A percentile compares a stretch with the other conserved stretches of the same genome.
These are phyloP conservation scores for Fomitopsis betulina DNA, from an alignment of 1,284 basidiomycete genomes.

Conservation along the genomic window DNA sequence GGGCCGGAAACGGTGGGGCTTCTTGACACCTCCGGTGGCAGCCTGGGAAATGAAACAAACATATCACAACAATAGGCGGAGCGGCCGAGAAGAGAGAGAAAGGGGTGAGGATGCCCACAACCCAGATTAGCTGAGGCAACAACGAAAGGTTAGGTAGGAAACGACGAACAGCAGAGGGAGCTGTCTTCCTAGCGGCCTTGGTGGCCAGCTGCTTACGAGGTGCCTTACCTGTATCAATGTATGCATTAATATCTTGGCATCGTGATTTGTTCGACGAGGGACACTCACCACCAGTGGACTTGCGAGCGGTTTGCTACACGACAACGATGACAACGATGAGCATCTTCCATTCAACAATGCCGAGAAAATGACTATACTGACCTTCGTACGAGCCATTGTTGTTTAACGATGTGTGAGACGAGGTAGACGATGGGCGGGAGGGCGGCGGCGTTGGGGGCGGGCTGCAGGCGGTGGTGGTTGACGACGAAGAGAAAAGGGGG, in stretches of 20 bases:
- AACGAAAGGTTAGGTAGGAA: slow-evolving; percentile 10
- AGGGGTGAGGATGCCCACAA: slow-evolving; percentile 15
- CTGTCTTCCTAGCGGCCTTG: slow-evolving; percentile 86
- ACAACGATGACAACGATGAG: slow-evolving; percentile 25
- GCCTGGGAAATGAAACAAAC: slow-evolving; percentile 40
- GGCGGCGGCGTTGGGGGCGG: slow-evolving; percentile 20
- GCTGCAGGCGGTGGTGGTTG: slow-evolving; percentile 38
- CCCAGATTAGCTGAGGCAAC: slow-evolving; percentile 18
- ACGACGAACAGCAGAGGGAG: slow-evolving; percentile 49
- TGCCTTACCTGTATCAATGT: slow-evolving; percentile 59
- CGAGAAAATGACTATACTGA: slow-evolving; percentile 24
- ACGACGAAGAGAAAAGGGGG: slow-evolving; percentile 23
- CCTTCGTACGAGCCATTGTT: slow-evolving; percentile 75
- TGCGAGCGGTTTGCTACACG: slow-evolving; percentile 74
- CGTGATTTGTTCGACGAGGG: neutral
- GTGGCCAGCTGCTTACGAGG: slow-evolving; percentile 89
- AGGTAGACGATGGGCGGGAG: slow-evolving; percentile 16
- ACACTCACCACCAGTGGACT: slow-evolving; percentile 73
- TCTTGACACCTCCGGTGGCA: slow-evolving; percentile 95
- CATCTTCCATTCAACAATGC: slow-evolving; percentile 13
- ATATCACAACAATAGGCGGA: slow-evolving; percentile 11
- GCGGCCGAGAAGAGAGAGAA: slow-evolving; percentile 6
- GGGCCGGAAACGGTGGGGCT: slow-evolving; percentile 95
- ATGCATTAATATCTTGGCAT: neutral
- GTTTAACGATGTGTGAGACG: slow-evolving; percentile 21